Evolutionary conservation across 495 filamentous ascomycete genomes (phyloP), one percentile per base, ranked within the genome.

Genomic region (Penicillium paxilli): DNA sequence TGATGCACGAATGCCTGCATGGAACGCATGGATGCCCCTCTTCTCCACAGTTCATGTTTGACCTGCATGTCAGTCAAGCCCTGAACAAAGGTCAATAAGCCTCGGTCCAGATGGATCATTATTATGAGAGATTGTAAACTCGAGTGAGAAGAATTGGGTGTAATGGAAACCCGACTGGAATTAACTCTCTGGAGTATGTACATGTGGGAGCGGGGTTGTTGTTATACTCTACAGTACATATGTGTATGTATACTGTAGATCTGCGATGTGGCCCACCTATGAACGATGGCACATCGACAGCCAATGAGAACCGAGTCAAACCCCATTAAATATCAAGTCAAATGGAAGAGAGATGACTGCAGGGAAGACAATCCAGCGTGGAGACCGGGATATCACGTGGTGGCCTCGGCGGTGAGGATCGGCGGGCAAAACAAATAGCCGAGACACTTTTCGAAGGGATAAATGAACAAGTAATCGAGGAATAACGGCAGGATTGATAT

Each of bases 341-440:
- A 9, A 5, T 16, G 0, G 16, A 38, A 38, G n/a, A 38, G 7
- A 20, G 17, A 16, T 19, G 35, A 38, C 4, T 14, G 7, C 17
- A 11, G 10, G 41, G 8, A 44, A 20, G n/a, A n/a, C n/a, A 44
- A 44, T 44, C 35, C 14, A 38, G 17, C 35, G 35, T 5, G 17
- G 35, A 38, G 12, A 14, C 16, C 8, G 8, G 11, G 8, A 5
- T 1, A 17, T 24, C 37, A 20, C 48, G 14, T 44, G n/a, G 28
- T 19, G 22, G 25, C 25, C 25, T n/a, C 6, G 40, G 22, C 30
- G 30, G 30, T 9, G 8, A 32, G 30, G 25, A 45, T 38, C n/a
- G 20, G 30, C 38, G 41, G 54, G 53, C 46, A 56, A 56, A 56
- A 51, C 54, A 40, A 51, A 55, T 55, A 55, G 52, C 52, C 52